phyloP scores from a whole-genome alignment of 140 eudicot genomes.

The Anethum foeniculum region DNA sequence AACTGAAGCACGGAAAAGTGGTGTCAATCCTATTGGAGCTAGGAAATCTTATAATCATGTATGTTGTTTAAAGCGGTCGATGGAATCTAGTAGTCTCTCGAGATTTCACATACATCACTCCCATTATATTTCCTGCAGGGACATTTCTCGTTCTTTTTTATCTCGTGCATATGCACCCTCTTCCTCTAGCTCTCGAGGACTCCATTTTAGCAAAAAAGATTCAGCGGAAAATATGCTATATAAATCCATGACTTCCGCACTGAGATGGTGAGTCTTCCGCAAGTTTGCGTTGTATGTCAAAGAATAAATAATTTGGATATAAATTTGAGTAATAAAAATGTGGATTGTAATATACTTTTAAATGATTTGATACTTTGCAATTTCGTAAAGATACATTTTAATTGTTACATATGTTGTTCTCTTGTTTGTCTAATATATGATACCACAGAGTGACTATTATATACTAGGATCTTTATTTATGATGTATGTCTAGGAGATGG shows the following conservation, averaged over 20 bases:
- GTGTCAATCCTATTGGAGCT: conserved; percentile 23
- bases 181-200: conserved; percentile 28
- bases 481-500: neutral
- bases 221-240: conserved; percentile 61
- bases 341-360: neutral
- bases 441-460: neutral
- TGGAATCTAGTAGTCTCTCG: neutral
- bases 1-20: conserved; percentile 35
- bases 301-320: neutral
- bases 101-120: neutral
- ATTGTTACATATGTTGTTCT: neutral
- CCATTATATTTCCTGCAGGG: conserved; percentile 19
- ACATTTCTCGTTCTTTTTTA: conserved; percentile 23
- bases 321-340: neutral
- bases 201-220: conserved; percentile 20
- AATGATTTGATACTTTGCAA: no score
- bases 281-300: neutral
- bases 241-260: conserved; percentile 63
- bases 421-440: neutral
- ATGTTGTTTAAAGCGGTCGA: conserved; percentile 1
- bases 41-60: conserved; percentile 16
- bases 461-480: neutral
- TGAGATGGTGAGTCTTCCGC: conserved; percentile 49
- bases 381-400: no score
- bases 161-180: conserved; percentile 26